Evolutionary conservation across 768 basidiomycete species (phyloP).

Genomic region (Lentinula raphanica): DNA sequence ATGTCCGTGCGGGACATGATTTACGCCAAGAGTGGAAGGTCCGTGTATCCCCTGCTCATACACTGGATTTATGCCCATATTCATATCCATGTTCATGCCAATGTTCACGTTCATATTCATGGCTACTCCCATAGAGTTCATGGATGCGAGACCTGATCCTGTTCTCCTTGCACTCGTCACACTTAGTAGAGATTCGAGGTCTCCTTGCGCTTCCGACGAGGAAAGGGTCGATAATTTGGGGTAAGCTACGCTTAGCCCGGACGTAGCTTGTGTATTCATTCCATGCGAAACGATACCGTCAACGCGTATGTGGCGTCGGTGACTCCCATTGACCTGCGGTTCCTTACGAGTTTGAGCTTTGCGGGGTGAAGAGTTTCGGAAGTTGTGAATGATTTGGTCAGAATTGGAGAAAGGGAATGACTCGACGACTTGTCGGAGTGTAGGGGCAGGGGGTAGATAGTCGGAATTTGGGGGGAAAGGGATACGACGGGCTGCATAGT

Average conservation of each 20-base stretch:
- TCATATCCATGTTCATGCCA: neutral
- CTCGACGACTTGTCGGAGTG: conserved; percentile 63
- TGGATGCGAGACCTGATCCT: neutral
- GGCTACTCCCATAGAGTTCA: neutral
- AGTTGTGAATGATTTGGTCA: conserved; percentile 11
- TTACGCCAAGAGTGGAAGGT: neutral
- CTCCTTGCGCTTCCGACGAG: conserved; percentile 41
- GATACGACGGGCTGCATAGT: conserved; percentile 50
- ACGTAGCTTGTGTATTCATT: conserved; percentile 21
- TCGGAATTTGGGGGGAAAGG: conserved; percentile 46
- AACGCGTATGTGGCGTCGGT: neutral
- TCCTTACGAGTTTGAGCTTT: conserved; percentile 10
- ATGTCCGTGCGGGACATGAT: neutral
- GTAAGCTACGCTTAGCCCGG: conserved; percentile 26
- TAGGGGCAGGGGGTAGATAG: conserved; percentile 44
- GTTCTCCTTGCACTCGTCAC: neutral
- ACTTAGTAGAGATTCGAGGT: conserved; percentile 44
- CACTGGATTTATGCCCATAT: neutral
- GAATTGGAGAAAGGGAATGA: conserved; percentile 42
- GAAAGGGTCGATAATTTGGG: conserved; percentile 46
- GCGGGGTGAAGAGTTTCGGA: neutral
- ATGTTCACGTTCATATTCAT: neutral
- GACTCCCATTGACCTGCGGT: conserved; percentile 15
- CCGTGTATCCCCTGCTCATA: neutral
- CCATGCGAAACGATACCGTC: conserved; percentile 15